Evolutionary conservation across 805 yeast species (phyloP).

Genomic region (Komagataella kurtzmanii): DNA sequence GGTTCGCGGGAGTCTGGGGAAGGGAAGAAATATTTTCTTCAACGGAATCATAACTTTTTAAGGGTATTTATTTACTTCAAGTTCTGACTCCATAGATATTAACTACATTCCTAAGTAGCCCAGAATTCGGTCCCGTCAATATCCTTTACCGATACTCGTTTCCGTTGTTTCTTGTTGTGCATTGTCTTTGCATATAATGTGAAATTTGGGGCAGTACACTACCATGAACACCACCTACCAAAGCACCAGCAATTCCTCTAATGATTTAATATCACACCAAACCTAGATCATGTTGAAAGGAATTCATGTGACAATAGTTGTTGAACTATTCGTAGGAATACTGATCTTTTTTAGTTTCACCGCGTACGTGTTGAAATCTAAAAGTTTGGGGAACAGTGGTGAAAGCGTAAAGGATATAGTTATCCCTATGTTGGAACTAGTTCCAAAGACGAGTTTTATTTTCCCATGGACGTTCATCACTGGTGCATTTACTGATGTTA

Average conservation of each 20-base stretch:
- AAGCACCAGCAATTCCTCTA: neutral
- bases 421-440: slow-evolving; percentile 48
- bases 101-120: no score
- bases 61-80: no score
- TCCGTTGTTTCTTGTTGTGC: no score
- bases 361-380: neutral
- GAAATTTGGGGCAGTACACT: neutral
- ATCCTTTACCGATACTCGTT: no score
- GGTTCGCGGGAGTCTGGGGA: no score
- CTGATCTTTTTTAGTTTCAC: slow-evolving; percentile 9
- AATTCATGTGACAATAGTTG: slow-evolving; percentile 29
- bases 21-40: no score
- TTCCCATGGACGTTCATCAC: slow-evolving; percentile 56
- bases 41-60: no score
- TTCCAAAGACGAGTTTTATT: slow-evolving; percentile 39
- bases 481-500: slow-evolving; percentile 51
- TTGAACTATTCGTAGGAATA: slow-evolving; percentile 27
- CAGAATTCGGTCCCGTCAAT: no score
- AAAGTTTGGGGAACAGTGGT: neutral
- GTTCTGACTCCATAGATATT: no score
- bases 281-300: slow-evolving; percentile 3
- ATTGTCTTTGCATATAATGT: no score
- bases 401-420: neutral
- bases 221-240: neutral
- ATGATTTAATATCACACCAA: neutral